Base-by-base conservation (phyloP, 306 rosid genomes). In the Comarum palustre region DNA sequence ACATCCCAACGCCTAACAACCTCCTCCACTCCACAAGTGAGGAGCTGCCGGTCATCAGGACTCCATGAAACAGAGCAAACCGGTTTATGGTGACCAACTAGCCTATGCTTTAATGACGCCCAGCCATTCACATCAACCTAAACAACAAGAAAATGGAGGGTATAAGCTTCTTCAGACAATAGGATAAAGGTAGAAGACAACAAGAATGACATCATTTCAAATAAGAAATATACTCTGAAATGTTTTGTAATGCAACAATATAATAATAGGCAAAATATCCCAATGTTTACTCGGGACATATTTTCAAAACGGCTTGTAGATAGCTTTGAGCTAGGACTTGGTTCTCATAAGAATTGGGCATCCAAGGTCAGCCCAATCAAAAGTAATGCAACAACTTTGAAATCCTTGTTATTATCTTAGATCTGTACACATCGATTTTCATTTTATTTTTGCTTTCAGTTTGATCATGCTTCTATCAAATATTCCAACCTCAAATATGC, bases 1-100 rank as follows among this genome's bases (percentile, higher is more conserved):
- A 91, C 96, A 82, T 91, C 96, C 97, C 97, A 95, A 39, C 90
- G 93, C 90, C 96, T 84, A 57, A 95, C 84, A 61, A 82, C 80
- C 80, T 95, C 99, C 84, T 95, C 97, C 84, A 79, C 87, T 69
- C 97, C 99, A 84, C 99, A 95, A 17, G 97, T 91, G 43, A 95
- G 96, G 67, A 95, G 87, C 83, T 91, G 91, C 78, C 78, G 73
- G 74, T 90, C 95, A 75, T 90, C 86, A 69, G 96, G 96, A 80
- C 99, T 91, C 99, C 97, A 95, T 41, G 99, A 84, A 80, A 90
- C 90, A 62, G 91, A 82, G 68, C 86, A 88, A 66, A 95, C 85
- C 29, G 99, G 81, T 81, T 77, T 90, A 82, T 76, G 96, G 81
- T 95, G 99, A 77, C 96, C 99, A 65, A 80, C 73, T 77, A 95